A percentile compares a stretch with the other conserved stretches of the same genome.
Conservation (phyloP, 805 yeast genomes). For the Teunomyces panamensis region DNA sequence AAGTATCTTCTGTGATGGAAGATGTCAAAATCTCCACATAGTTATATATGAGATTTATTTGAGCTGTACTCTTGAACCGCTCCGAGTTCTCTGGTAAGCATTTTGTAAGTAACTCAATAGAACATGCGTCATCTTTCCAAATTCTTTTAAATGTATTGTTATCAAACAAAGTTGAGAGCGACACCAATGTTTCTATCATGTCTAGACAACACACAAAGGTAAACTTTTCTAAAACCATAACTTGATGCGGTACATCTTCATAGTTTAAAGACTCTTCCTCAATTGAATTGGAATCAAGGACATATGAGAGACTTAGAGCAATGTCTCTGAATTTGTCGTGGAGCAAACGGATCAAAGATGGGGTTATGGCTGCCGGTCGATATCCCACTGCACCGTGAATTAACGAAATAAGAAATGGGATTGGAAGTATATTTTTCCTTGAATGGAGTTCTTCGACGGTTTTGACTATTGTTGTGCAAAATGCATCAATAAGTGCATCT, state of each 20-base stretch:
- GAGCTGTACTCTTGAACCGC: conserved; percentile 32
- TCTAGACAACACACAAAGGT: conserved; percentile 53
- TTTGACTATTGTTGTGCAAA: conserved; percentile 23
- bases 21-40: conserved; percentile 51
- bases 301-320: conserved; percentile 18
- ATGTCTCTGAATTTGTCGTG: conserved; percentile 15
- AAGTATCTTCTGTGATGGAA: conserved; percentile 34
- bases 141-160: conserved; percentile 13
- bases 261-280: conserved; percentile 28
- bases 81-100: conserved; percentile 51
- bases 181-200: conserved; percentile 47
- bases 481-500: conserved; percentile 47
- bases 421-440: conserved; percentile 29
- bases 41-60: conserved; percentile 50
- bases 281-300: conserved; percentile 23
- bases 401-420: conserved; percentile 62
- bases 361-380: conserved; percentile 59
- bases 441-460: conserved; percentile 30
- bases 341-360: conserved; percentile 22
- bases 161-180: conserved; percentile 24
- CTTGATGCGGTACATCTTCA: conserved; percentile 31
- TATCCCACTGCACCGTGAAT: conserved; percentile 55
- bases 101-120: conserved; percentile 31
- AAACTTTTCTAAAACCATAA: conserved; percentile 44
- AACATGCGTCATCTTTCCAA: conserved; percentile 28